These are phyloP conservation scores for Hyphopichia buzzinii DNA, from an alignment of 1,139 yeast genomes.

Conservation along the genomic window DNA sequence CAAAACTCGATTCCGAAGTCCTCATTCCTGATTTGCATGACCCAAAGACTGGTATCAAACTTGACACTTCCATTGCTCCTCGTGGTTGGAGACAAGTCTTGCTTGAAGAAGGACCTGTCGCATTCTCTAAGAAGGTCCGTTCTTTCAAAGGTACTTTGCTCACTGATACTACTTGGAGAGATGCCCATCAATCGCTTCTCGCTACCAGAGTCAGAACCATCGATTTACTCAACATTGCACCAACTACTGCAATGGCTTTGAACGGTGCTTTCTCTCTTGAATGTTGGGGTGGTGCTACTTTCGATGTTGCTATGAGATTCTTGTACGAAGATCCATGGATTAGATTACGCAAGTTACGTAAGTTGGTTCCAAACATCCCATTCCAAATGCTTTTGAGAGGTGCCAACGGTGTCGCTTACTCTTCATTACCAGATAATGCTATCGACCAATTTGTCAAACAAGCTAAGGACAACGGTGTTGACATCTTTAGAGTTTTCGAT, in stretches of 20 bases:
- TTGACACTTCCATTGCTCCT: conserved; percentile 55
- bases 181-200: conserved; percentile 96
- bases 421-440: conserved; percentile 96
- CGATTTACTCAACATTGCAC: conserved; percentile 88
- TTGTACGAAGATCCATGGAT: conserved; percentile 99
- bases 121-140: conserved; percentile 85
- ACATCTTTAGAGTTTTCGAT: conserved; percentile 95
- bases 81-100: conserved; percentile 92
- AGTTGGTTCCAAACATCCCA: conserved; percentile 94
- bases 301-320: conserved; percentile 98
- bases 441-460: conserved; percentile 94
- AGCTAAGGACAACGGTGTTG: conserved; percentile 96
- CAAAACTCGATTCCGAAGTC: conserved; percentile 76
- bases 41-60: conserved; percentile 48
- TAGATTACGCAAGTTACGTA: conserved; percentile 82
- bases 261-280: conserved; percentile 92
- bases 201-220: conserved; percentile 97
- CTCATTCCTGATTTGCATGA: conserved; percentile 71
- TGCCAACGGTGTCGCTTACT: conserved; percentile 98
- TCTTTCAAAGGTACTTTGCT: conserved; percentile 79
- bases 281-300: conserved; percentile 99
- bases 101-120: conserved; percentile 81
- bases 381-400: conserved; percentile 99
- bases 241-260: conserved; percentile 87
- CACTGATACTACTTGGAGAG: conserved; percentile 99